phyloP scores from a whole-genome alignment of 2,329 filamentous ascomycete species.

The Moelleriella libera region DNA sequence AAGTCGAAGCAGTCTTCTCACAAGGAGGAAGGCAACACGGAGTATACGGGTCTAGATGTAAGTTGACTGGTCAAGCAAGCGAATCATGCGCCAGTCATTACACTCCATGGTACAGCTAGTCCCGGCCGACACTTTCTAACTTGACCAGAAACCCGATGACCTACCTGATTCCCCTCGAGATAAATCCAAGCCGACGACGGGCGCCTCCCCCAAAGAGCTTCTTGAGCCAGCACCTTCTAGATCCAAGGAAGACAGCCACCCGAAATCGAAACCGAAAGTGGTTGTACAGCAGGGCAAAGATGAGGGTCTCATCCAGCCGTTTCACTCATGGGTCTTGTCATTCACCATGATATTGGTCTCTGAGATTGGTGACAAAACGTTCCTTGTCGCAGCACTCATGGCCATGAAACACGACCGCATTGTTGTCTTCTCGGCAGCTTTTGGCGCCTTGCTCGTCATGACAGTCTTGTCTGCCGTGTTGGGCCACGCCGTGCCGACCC shows the following conservation, averaged over 20 bases:
- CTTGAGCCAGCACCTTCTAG: slow-evolving; percentile 3
- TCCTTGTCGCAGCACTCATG: slow-evolving; percentile 93
- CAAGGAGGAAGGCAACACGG: slow-evolving; percentile 21
- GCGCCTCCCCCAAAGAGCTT: slow-evolving; percentile 21
- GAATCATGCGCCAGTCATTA: background rate
- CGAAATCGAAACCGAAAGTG: slow-evolving; percentile 5
- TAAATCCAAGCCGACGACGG: slow-evolving; percentile 54
- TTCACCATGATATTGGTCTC: slow-evolving; percentile 96
- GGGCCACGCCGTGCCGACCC: slow-evolving; percentile 78
- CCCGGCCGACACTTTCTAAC: background rate
- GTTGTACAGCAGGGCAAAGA: slow-evolving; percentile 23
- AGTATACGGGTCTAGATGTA: slow-evolving; percentile 22
- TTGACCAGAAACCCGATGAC: slow-evolving; percentile 58
- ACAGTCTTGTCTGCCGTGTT: slow-evolving; percentile 86
- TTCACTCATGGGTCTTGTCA: slow-evolving; percentile 82
- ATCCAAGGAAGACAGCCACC: background rate
- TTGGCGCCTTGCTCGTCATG: slow-evolving; percentile 83
- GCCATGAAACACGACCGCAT: slow-evolving; percentile 95
- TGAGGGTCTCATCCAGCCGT: slow-evolving; percentile 57
- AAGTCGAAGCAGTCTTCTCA: slow-evolving; percentile 28
- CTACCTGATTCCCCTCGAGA: slow-evolving; percentile 69
- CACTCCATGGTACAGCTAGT: background rate
- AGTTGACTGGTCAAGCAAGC: background rate
- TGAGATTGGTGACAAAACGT: slow-evolving; percentile 96
- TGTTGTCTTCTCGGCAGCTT: slow-evolving; percentile 90